phyloP scores from a whole-genome alignment of 768 basidiomycete genomes.

The Polyporus arcularius region DNA sequence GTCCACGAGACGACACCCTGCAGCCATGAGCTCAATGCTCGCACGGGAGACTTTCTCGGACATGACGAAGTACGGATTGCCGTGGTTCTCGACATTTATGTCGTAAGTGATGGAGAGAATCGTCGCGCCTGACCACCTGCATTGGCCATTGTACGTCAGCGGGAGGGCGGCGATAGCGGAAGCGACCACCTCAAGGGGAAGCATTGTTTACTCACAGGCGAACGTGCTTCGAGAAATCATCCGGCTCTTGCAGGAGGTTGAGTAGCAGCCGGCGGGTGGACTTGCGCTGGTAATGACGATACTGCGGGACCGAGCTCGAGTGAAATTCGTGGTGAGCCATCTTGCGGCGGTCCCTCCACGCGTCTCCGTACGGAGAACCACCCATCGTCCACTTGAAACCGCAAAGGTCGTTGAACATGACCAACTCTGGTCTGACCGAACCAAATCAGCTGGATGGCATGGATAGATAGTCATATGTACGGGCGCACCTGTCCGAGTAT shows the following conservation, averaged over 20 bases:
- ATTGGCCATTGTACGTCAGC: neutral
- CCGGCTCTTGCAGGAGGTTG: constrained; percentile 27
- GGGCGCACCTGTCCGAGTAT: neutral
- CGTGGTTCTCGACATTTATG: constrained; percentile 33
- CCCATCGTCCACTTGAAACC: constrained; percentile 41
- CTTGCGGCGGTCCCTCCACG: constrained; percentile 41
- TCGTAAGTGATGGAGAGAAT: constrained; percentile 47
- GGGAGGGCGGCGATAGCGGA: neutral
- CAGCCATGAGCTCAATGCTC: constrained; percentile 33
- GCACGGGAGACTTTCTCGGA: constrained; percentile 38
- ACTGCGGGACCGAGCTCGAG: constrained; percentile 30
- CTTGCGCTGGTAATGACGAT: constrained; percentile 31
- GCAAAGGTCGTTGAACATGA: neutral
- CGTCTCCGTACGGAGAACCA: constrained; percentile 37
- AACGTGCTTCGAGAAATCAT: constrained; percentile 33
- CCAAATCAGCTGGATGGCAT: neutral
- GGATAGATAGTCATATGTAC: neutral
- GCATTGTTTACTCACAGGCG: constrained; percentile 33
- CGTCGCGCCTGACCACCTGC: constrained; percentile 38
- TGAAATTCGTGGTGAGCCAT: constrained; percentile 42
- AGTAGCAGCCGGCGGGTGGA: constrained; percentile 32
- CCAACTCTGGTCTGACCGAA: neutral
- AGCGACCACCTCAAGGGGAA: too few relatives aligned
- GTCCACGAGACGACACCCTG: constrained; percentile 47
- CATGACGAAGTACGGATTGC: constrained; percentile 43